Evolutionary conservation across 345 rosid species (phyloP), one percentile per base, ranked within the genome.

Genomic region (Erysimum cheiranthoides): DNA sequence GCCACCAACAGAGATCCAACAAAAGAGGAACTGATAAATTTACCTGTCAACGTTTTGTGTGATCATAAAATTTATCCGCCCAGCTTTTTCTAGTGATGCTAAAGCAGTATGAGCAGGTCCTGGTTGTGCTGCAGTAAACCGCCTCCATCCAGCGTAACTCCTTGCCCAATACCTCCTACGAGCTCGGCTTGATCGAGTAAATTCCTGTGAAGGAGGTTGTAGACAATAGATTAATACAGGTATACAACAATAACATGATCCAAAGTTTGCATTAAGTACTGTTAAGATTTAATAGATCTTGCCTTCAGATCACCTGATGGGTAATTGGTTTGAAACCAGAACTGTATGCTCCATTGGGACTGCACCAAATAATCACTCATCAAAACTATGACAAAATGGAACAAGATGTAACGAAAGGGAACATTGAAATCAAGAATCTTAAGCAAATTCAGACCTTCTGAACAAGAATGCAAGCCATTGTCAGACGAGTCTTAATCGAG

Each of bases 261-360:
- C 57, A 51, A 68, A 27, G 49, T 12, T 34, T 43, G 36, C 68
- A 21, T 1, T 17, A 9, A 77, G 10, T 0, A 46, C 2, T 13
- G 10, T 31, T 30, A 27, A 77, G 72, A 79, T 75, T 70, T 53
- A 70, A 78, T 35, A 54, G 79, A 71, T 77, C 85, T 59, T 82
- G 91, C 87, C 89, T 83, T 85, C 77, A 77, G 79, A 85, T 92
- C 97, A 92, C 98, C 97, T 92, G 97, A 81, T 90, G 97, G 42
- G 96, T 90, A 85, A 87, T 94, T 77, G 97, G 98, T 80, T 78
- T 88, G 86, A 92, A 94, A 78, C 98, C 98, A 25, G 96, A 75
- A 86, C 95, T 90, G 70, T 94, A 94, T 57, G 98, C 98, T 86
- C 98, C 98, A 89, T 89, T 89, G 17, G 98, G 97, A 71, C 98